Evolutionary conservation across 345 rosid species (phyloP), one percentile per base, ranked within the genome.

Genomic region (Acer yangbiense): DNA sequence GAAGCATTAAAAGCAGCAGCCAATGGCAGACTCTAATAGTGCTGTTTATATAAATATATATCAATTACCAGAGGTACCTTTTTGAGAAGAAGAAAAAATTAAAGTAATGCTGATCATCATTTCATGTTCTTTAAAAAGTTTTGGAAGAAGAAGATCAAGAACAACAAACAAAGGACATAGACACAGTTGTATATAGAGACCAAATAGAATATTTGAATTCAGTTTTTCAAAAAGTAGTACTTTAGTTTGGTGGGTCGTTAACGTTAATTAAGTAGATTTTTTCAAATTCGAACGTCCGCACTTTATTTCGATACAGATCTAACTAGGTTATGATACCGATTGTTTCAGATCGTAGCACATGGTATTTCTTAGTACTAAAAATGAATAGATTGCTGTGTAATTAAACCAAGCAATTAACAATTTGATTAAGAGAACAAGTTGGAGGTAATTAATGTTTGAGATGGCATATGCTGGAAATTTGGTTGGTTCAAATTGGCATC

Each of bases 401-500:
- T 4, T 35, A 35, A 35, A 35, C 39, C 6, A 35, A 35, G 39
- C 39, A 35, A 52, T 12, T 48, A 25, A 21, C 14, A 17, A 67
- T 10, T 11, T 62, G 9, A 61, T 2, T 8, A 41, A 61, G 29
- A 7, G n/a, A 21, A 29, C 44, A 63, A 73, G 77, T 68, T 60
- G 66, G 44, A 76, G 27, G 6, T 8, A 55, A 35, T 43, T 8
- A 9, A 6, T 58, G 60, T 57, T 61, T 71, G 11, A 52, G 41
- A 21, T 9, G 41, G 80, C 83, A 78, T 78, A 77, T 83, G 86
- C 82, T 77, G 48, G 43, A 68, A 61, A 27, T 18, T 27, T 78
- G 83, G 82, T 83, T 78, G 86, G 86, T 69, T 25, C 48, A 55
- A 67, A 60, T 32, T 3, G 75, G 83, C 74, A 80, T 83, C 83